phyloP scores from a whole-genome alignment of 2,329 filamentous ascomycete species.

The Scytalidium sp. region DNA sequence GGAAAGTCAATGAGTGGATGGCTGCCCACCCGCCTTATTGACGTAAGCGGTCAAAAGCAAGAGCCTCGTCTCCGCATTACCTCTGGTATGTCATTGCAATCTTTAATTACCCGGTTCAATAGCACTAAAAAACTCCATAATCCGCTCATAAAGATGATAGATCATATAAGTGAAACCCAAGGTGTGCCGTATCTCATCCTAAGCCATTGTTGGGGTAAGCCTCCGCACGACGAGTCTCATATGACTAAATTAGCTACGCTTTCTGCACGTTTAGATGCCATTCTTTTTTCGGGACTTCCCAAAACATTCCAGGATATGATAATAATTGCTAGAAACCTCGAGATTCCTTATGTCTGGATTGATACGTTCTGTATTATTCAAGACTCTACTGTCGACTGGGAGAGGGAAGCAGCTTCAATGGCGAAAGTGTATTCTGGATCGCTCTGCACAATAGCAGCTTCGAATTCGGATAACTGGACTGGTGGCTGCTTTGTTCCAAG shows the following conservation, averaged over 20 bases:
- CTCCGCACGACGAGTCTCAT: not conserved
- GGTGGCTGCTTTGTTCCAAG: slow-evolving; percentile 3
- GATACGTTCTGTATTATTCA: slow-evolving; percentile 8
- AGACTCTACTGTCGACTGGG: slow-evolving; percentile 3
- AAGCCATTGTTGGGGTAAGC: slow-evolving; percentile 5
- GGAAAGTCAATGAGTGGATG: slow-evolving; percentile 9
- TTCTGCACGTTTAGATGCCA: not conserved
- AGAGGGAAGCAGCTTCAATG: slow-evolving; percentile 4
- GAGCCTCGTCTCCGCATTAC: too few species aligned
- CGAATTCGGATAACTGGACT: slow-evolving; percentile 1
- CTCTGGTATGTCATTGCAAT: too few species aligned
- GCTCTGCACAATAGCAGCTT: slow-evolving; percentile 3
- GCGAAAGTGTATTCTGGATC: slow-evolving; percentile 4
- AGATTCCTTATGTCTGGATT: slow-evolving; percentile 9
- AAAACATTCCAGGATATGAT: slow-evolving; percentile 10
- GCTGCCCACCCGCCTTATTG: slow-evolving; percentile 12
- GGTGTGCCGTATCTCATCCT: not conserved
- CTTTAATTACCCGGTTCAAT: too few species aligned
- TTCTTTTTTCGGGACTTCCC: not conserved
- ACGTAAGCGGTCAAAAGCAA: slow-evolving; percentile 8
- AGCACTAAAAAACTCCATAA: too few species aligned
- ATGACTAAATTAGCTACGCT: not conserved
- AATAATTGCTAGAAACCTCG: slow-evolving; percentile 2
- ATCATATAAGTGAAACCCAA: too few species aligned
- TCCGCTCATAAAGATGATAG: too few species aligned